Evolutionary conservation across 106 monocot species (phyloP).

Genomic region (Acorus gramineus): DNA sequence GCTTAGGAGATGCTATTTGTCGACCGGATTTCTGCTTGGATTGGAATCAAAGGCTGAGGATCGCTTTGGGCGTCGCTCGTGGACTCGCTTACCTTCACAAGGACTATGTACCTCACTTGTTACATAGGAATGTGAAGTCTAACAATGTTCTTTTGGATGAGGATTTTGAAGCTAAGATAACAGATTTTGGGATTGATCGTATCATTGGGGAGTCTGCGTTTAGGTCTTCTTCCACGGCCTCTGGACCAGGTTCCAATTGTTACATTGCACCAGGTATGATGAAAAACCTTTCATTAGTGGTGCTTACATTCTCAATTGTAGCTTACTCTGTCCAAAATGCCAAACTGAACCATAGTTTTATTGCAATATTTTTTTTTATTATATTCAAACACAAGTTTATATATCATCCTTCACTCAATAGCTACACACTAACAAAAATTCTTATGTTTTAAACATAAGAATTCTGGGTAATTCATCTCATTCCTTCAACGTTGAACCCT

Average conservation of each 20-base stretch:
- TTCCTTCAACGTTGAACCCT: too few species aligned
- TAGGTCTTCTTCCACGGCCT: constrained; percentile 19
- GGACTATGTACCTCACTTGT: constrained; percentile 32
- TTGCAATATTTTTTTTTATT: too few species aligned
- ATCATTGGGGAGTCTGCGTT: constrained; percentile 36
- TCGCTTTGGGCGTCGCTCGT: constrained; percentile 52
- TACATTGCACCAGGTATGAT: constrained; percentile 59
- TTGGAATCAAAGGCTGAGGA: constrained; percentile 33
- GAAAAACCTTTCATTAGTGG: too few species aligned
- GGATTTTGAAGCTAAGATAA: constrained; percentile 44
- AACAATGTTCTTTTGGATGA: constrained; percentile 49
- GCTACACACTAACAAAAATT: too few species aligned
- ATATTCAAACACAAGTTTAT: too few species aligned
- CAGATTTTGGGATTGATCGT: constrained; percentile 43
- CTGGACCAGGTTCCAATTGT: constrained; percentile 38
- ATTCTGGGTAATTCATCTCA: too few species aligned
- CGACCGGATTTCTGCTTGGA: constrained; percentile 14
- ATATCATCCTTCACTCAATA: too few species aligned
- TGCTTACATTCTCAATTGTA: too few species aligned
- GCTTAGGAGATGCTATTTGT: constrained; percentile 43
- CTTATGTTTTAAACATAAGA: too few species aligned
- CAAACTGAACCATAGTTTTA: too few species aligned
- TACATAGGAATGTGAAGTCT: constrained; percentile 59
- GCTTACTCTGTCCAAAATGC: too few species aligned
- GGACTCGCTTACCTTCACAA: constrained; percentile 57